Base-by-base conservation (phyloP, 1,284 basidiomycete genomes). In the Melampsora americana region DNA sequence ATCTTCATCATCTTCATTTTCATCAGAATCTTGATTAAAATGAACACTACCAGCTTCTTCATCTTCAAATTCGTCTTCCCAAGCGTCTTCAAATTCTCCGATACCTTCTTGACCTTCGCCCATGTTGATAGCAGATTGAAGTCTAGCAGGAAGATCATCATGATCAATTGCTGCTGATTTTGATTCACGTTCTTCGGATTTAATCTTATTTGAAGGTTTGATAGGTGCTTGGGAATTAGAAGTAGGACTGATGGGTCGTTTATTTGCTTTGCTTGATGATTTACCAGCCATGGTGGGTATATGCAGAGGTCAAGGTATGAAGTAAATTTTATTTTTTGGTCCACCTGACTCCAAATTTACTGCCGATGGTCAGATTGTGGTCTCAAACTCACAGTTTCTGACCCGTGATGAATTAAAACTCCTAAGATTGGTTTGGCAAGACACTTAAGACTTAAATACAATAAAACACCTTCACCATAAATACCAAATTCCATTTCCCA, bases 21-120 rank as follows among this genome's bases (percentile, higher is more conserved):
- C 79, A 32, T 80, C 81, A 5, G 79, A 80, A 35, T 81, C 84
- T 77, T 84, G 83, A 64, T 85, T 80, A 78, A 81, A 75, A 78
- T 79, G 71, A 20, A 79, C 69, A 50, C 78, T 78, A 23, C 77
- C 71, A n/a, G 79, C 77, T 18, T 78, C 79, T 46, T 74, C 72
- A n/a, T 74, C 72, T 59, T 74, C 72, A 39, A 74, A 74, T 59
- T 74, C 72, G 35, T 74, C 72, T 46, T 74, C 72, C 72, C 72
- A 74, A 48, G 72, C 72, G 26, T 74, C 72, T 59, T 74, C 72
- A 59, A 74, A 74, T 66, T 74, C 64, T 28, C 72, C 72, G 3
- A 74, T 74, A 16, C 72, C 72, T 39, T 74, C 72, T 42, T 74
- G 64, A 9, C 46, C 72, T 39, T 74, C 62, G 39, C 65, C 48